Evolutionary conservation across 192 early-diverging fungal genomes (phyloP).

Genomic region (Coemansia sp.): DNA sequence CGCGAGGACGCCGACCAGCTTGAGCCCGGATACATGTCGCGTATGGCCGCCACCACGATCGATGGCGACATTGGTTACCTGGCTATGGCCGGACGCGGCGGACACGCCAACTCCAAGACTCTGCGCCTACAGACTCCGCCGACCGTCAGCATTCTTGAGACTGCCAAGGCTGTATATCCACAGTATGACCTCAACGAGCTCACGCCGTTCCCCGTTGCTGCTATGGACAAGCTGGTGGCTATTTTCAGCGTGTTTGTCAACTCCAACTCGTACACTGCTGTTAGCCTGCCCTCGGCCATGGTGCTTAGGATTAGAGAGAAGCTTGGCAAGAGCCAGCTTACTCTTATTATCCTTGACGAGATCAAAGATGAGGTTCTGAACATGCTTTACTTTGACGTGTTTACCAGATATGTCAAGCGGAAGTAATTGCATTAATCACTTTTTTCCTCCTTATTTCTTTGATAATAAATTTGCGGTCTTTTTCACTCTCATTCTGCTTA

Average conservation of each 20-base stretch:
- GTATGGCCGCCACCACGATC: slow-evolving; percentile 16
- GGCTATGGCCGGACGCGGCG: slow-evolving; percentile 17
- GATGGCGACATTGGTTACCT: slow-evolving; percentile 21
- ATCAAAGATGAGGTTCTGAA: slow-evolving; percentile 46
- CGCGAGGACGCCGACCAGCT: slow-evolving; percentile 32
- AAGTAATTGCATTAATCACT: slow-evolving; percentile 16
- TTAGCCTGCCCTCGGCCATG: slow-evolving; percentile 40
- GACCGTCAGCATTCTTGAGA: slow-evolving; percentile 37
- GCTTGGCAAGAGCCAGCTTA: slow-evolving; percentile 25
- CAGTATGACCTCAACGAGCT: slow-evolving; percentile 25
- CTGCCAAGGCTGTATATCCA: slow-evolving; percentile 32
- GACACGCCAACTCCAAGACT: slow-evolving; percentile 10
- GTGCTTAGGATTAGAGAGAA: slow-evolving; percentile 32
- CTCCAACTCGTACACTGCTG: slow-evolving; percentile 38
- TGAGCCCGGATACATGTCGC: slow-evolving; percentile 21
- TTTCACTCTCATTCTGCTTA: too few species aligned
- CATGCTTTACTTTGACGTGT: slow-evolving; percentile 50
- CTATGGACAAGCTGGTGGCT: slow-evolving; percentile 47
- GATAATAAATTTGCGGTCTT: neutral
- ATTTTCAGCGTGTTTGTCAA: slow-evolving; percentile 50
- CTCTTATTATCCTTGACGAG: slow-evolving; percentile 46
- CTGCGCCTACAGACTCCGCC: slow-evolving; percentile 34
- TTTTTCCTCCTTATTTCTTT: neutral
- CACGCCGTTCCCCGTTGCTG: slow-evolving; percentile 36
- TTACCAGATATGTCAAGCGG: slow-evolving; percentile 35